Percentiles rank a stretch among this genome's conserved stretches.
phyloP scores from a whole-genome alignment of 768 basidiomycete species.

The Mycena crocata region DNA sequence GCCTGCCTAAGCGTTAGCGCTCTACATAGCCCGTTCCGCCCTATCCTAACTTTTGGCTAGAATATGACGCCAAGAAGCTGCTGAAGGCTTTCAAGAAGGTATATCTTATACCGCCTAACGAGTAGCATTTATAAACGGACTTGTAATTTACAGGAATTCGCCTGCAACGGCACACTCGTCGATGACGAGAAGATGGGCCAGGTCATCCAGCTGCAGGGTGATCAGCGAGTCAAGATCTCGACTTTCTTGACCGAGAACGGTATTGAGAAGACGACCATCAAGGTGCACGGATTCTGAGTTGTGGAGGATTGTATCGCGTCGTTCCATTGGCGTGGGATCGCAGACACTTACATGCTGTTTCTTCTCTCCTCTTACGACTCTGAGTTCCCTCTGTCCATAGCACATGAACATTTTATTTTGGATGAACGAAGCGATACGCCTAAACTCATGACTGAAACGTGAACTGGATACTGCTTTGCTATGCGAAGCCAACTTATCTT shows the following conservation, averaged over 20 bases:
- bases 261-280: conserved; percentile 81
- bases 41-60: conserved; percentile 51
- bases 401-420: conserved; percentile 35
- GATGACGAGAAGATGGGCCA: conserved; percentile 96
- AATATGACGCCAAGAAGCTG: conserved; percentile 97
- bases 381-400: conserved; percentile 34
- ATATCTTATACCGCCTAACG: conserved; percentile 6
- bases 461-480: conserved; percentile 30
- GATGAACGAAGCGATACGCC: conserved; percentile 17
- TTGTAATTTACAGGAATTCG: conserved; percentile 85
- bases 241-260: conserved; percentile 89
- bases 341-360: conserved; percentile 16
- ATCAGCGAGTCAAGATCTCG: conserved; percentile 93
- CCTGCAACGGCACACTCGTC: conserved; percentile 97
- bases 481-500: conserved; percentile 33
- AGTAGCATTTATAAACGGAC: conserved; percentile 11
- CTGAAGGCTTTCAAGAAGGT: conserved; percentile 99
- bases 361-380: conserved; percentile 32
- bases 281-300: conserved; percentile 87
- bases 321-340: conserved; percentile 1
- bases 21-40: conserved; percentile 24
- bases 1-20: conserved; percentile 86
- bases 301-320: background rate
- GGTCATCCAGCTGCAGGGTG: conserved; percentile 98
- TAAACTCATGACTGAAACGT: conserved; percentile 23